Evolutionary conservation across 345 rosid species (phyloP).

Genomic region (Aethionema arabicum): DNA sequence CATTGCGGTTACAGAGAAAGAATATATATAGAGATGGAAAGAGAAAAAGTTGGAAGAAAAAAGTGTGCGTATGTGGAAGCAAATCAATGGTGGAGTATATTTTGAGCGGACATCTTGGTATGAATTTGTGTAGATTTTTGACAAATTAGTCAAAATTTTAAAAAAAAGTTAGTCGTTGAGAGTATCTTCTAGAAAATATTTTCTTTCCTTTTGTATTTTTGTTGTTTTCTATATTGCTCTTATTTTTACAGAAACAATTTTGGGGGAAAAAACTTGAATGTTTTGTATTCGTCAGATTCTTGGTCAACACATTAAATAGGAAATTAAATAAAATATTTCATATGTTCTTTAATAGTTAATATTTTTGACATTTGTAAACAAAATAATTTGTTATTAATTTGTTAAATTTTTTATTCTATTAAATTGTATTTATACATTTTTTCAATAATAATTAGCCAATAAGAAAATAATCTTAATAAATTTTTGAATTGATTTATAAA

Average conservation of each 20-base stretch:
- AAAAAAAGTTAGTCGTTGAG: slow-evolving; percentile 1
- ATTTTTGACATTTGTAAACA: neutral
- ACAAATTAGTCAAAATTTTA: slow-evolving; percentile 28
- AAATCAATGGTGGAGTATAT: slow-evolving; percentile 2
- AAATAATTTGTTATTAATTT: too few species aligned
- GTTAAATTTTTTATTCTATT: too few species aligned
- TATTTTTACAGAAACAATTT: neutral
- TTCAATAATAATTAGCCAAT: neutral
- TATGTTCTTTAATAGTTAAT: too few species aligned
- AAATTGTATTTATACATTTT: too few species aligned
- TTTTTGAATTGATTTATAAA: too few species aligned
- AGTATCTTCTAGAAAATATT: slow-evolving; percentile 20
- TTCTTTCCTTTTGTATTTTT: neutral
- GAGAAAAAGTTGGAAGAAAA: slow-evolving; percentile 21
- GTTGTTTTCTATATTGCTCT: neutral
- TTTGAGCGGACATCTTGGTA: slow-evolving; percentile 13
- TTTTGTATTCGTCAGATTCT: neutral
- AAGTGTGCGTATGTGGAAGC: slow-evolving; percentile 27
- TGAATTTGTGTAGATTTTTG: slow-evolving; percentile 20
- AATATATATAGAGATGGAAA: slow-evolving; percentile 5
- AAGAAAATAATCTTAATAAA: neutral
- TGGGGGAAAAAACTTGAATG: neutral
- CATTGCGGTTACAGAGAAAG: too few species aligned
- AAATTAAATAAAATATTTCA: too few species aligned
- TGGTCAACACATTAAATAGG: too few species aligned